Evolutionary conservation across 2,329 filamentous ascomycete species (phyloP).

Genomic region (Penicillium sp.): DNA sequence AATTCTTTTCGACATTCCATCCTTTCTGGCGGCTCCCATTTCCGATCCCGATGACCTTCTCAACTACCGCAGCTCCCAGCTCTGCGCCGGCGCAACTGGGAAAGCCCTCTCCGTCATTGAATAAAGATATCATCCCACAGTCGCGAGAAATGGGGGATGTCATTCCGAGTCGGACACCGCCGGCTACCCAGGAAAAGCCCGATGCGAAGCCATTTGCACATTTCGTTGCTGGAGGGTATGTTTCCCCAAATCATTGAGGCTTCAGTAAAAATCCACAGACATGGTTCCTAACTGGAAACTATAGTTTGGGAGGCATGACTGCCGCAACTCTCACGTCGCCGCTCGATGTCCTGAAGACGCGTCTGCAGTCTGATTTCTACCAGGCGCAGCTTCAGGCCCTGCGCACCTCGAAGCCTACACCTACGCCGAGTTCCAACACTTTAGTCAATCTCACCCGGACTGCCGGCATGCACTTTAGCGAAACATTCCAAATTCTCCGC

Average conservation of each 20-base stretch:
- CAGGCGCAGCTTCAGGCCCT: slow-evolving; percentile 71
- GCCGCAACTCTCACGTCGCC: slow-evolving; percentile 90
- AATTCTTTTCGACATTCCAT: not conserved
- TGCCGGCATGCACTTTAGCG: slow-evolving; percentile 71
- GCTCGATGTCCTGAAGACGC: slow-evolving; percentile 89
- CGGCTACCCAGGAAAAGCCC: slow-evolving; percentile 36
- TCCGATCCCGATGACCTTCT: slow-evolving; percentile 22
- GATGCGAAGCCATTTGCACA: slow-evolving; percentile 80
- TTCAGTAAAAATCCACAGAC: not conserved
- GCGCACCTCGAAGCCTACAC: slow-evolving; percentile 58
- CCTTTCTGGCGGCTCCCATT: not conserved
- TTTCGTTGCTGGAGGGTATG: slow-evolving; percentile 85
- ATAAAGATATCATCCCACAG: slow-evolving; percentile 24
- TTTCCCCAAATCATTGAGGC: slow-evolving; percentile 14
- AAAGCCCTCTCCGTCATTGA: slow-evolving; percentile 9
- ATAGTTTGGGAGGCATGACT: slow-evolving; percentile 82
- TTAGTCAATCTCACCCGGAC: slow-evolving; percentile 65
- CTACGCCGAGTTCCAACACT: slow-evolving; percentile 47
- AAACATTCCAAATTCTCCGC: slow-evolving; percentile 81
- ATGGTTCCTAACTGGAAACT: not conserved
- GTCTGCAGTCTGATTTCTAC: slow-evolving; percentile 92
- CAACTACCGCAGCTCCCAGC: slow-evolving; percentile 23
- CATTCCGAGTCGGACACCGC: slow-evolving; percentile 27
- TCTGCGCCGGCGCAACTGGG: slow-evolving; percentile 30
- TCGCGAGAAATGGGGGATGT: slow-evolving; percentile 43